Base-by-base conservation (phyloP, 2,329 filamentous ascomycete genomes). In the Aureobasidium subglaciale region DNA sequence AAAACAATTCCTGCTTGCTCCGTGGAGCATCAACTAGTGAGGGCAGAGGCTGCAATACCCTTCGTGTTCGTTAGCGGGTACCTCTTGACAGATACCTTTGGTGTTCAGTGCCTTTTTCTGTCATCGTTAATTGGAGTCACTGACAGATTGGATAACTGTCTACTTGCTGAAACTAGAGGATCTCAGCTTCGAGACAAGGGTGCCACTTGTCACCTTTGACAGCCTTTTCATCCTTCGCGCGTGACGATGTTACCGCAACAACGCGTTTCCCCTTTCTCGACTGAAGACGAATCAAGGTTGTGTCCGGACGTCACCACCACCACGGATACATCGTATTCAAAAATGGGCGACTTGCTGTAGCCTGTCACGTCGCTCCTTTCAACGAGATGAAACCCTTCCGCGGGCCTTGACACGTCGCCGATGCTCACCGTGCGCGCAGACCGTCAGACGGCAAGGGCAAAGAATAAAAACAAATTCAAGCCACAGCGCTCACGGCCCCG, bases 201-300 rank as follows among this genome's bases (percentile, higher is more conserved):
- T 15, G 16, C 11, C 35, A 32, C 48, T 32, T 38, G 35, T 40
- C 24, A 32, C 30, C 32, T 9, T 37, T 30, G 35, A 40, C 25
- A 52, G 48, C 48, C 48, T 52, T 50, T 38, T 38, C 32, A 50
- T 50, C 32, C 48, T 41, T 25, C 35, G 35, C 34, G 48, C 48
- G 34, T 40, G 46, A 52, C 37, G n/a, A 25, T 52, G 35, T 52
- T 41, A 52, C 48, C 48, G 16, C 35, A 52, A 35, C 24, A 52
- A 52, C 34, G 24, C 34, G 3, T 25, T 50, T 29, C 18, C 24
- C 46, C 22, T 24, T 38, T 41, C 34, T 30, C n/a, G 34, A 52
- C 24, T n/a, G 48, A 22, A 16, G 16, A 32, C 35, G 35, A 52
- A 30, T 52, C 16, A 32, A 38, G 32, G 24, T 38, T 29, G 20